phyloP scores from a whole-genome alignment of 73 alveolate genomes.

The Symbiodinium pilosum region DNA sequence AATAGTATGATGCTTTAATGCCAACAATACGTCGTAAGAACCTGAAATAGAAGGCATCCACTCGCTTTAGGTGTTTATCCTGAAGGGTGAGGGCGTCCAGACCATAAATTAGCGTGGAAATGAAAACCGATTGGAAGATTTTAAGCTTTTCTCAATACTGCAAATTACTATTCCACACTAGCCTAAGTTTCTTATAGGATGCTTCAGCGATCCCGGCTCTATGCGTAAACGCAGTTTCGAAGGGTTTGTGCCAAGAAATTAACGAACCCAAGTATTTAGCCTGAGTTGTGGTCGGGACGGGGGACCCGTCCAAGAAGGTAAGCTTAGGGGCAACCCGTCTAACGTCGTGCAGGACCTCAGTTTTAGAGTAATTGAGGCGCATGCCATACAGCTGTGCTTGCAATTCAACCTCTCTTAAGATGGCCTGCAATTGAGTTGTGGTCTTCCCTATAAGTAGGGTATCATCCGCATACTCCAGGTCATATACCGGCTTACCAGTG shows the following conservation, averaged over 20 bases:
- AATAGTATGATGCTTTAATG: background rate
- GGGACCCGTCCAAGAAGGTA: background rate
- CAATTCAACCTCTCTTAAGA: background rate
- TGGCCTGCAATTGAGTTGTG: background rate
- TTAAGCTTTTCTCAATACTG: background rate
- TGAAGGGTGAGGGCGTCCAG: background rate
- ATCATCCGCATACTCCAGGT: background rate
- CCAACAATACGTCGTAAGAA: background rate
- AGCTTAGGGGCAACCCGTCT: background rate
- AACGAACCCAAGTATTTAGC: background rate
- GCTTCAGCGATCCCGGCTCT: background rate
- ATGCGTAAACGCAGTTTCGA: background rate
- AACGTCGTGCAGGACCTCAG: background rate
- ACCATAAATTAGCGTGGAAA: background rate
- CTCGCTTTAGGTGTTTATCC: background rate
- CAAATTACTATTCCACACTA: background rate
- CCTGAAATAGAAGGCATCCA: background rate
- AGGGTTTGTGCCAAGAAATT: background rate
- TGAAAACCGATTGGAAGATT: background rate
- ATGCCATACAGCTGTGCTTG: background rate
- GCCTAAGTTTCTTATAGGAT: background rate
- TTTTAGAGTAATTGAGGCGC: background rate
- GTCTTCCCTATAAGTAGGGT: background rate
- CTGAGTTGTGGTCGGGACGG: slow-evolving; percentile 1
- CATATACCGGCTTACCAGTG: background rate